Evolutionary conservation across 768 basidiomycete species (phyloP).

Genomic region (Ephemerocybe angulata): DNA sequence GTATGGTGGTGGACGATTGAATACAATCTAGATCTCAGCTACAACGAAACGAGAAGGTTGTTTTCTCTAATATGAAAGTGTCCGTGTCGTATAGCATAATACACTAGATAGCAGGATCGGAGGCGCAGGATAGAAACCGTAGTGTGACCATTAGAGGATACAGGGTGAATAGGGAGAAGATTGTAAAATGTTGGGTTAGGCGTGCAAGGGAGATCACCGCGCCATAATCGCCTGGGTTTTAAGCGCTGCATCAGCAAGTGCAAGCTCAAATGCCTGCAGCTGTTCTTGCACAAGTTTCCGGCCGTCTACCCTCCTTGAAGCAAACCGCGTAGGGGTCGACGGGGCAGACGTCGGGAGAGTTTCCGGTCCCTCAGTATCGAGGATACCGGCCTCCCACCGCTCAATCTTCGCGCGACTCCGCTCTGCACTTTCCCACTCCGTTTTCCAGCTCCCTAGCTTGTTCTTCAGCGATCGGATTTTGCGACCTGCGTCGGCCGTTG

Average conservation of each 20-base stretch:
- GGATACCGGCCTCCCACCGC: slow-evolving; percentile 69
- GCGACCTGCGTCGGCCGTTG: slow-evolving; percentile 79
- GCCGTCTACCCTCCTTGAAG: slow-evolving; percentile 56
- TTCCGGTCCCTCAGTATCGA: slow-evolving; percentile 36
- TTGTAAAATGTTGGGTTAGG: neutral
- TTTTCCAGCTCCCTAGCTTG: slow-evolving; percentile 73
- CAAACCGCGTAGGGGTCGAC: slow-evolving; percentile 26
- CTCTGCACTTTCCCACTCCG: slow-evolving; percentile 84
- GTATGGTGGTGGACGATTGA: neutral
- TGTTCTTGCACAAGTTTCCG: slow-evolving; percentile 75
- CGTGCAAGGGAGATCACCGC: slow-evolving; percentile 49
- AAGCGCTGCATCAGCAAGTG: slow-evolving; percentile 64
- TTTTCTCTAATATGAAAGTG: neutral
- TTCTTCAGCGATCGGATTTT: slow-evolving; percentile 85
- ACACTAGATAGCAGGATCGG: neutral
- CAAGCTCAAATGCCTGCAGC: slow-evolving; percentile 68
- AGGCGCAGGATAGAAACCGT: neutral
- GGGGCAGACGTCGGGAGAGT: slow-evolving; percentile 17
- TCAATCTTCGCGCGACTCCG: slow-evolving; percentile 72
- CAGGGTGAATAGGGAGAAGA: neutral
- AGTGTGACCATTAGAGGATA: neutral
- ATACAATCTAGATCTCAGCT: neutral
- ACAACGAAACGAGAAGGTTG: neutral
- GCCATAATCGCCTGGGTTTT: slow-evolving; percentile 86
- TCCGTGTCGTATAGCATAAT: neutral